These are phyloP conservation scores for Calendula officinalis DNA, from an alignment of 129 eudicot genomes.

Conservation along the genomic window DNA sequence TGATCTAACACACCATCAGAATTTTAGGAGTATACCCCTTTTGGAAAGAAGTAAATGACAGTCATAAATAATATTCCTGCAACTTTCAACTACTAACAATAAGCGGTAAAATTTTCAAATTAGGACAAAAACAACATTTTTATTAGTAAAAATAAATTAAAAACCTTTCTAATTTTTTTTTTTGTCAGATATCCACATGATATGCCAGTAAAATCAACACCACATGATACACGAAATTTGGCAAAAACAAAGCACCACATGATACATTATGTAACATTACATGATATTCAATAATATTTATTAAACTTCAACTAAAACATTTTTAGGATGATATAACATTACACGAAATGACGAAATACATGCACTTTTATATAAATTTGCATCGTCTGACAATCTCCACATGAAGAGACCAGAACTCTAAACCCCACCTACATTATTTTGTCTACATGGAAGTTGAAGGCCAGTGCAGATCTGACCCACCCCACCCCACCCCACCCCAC, in stretches of 20 bases:
- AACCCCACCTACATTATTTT: conserved; percentile 64
- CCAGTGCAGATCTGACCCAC: conserved; percentile 57
- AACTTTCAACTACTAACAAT: conserved; percentile 6
- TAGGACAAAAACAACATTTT: neutral
- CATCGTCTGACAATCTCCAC: conserved; percentile 76
- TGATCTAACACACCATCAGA: conserved; percentile 23
- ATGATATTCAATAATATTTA: no score
- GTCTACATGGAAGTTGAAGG: conserved; percentile 77
- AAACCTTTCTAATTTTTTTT: no score
- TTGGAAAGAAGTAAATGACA: conserved; percentile 29
- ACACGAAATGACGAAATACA: conserved; percentile 25
- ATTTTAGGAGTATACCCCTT: neutral
- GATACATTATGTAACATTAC: no score
- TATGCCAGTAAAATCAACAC: neutral
- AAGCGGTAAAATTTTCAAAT: conserved; percentile 26
- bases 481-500: conserved; percentile 7
- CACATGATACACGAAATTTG: neutral
- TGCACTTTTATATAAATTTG: conserved; percentile 37
- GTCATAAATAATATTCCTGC: neutral
- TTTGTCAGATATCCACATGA: neutral
- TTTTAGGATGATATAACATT: neutral
- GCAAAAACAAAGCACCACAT: neutral
- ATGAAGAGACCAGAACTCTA: conserved; percentile 53
- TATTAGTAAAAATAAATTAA: conserved; percentile 21
- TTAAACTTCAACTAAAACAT: neutral